phyloP scores from a whole-genome alignment of 2,329 filamentous ascomycete species.

The Rutstroemia sp. region DNA sequence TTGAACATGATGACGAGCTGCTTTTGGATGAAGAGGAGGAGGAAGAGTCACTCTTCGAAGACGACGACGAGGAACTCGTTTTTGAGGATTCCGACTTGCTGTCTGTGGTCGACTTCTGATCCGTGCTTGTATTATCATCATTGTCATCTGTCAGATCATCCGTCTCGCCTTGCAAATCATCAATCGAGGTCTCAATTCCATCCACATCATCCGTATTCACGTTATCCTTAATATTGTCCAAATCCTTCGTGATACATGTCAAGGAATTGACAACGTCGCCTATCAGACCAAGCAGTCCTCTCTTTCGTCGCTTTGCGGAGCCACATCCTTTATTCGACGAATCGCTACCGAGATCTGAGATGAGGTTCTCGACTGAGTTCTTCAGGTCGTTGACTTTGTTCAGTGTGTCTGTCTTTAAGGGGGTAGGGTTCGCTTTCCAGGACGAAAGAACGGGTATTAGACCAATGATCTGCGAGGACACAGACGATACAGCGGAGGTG shows the following conservation, averaged over 20 bases:
- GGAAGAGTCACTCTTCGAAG: not conserved
- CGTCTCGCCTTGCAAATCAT: not conserved
- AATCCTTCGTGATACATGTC: not conserved
- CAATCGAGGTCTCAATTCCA: not conserved
- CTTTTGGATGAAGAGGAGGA: not conserved
- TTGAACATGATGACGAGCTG: not conserved
- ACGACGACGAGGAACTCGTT: no score
- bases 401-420: not conserved
- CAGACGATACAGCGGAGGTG: not conserved
- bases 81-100: no score
- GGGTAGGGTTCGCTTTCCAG: not conserved
- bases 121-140: not conserved
- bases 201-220: not conserved
- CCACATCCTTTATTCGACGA: not conserved
- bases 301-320: not conserved
- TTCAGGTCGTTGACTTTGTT: not conserved
- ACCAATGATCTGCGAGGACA: not conserved
- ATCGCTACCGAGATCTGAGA: not conserved
- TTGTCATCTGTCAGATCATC: not conserved
- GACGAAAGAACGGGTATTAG: not conserved
- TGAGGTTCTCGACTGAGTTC: not conserved
- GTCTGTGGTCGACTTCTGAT: not conserved
- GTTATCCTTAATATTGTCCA: not conserved
- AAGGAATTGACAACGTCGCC: not conserved
- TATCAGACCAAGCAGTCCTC: not conserved